Evolutionary conservation across 345 rosid species (phyloP).

Genomic region (Zanthoxylum bungeanum): DNA sequence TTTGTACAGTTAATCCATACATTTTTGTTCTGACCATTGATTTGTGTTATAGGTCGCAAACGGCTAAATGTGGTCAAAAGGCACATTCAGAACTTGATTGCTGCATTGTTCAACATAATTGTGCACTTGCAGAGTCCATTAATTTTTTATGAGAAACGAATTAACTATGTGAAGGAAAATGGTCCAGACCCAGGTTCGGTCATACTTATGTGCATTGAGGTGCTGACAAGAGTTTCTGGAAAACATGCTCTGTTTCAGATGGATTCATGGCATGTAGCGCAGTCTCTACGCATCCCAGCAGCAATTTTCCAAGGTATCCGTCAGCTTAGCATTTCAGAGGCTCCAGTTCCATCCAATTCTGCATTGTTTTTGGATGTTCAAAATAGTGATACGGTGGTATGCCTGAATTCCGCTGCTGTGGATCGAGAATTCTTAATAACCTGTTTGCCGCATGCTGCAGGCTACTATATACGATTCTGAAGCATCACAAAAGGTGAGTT

Average conservation of each 20-base stretch:
- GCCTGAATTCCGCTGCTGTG: conserved; percentile 24
- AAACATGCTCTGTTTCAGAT: conserved; percentile 61
- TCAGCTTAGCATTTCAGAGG: conserved; percentile 32
- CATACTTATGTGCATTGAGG: conserved; percentile 86
- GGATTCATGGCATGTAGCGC: conserved; percentile 75
- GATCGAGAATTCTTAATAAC: conserved; percentile 53
- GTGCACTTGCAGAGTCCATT: conserved; percentile 76
- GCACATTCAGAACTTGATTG: conserved; percentile 59
- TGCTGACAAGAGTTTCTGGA: conserved; percentile 72
- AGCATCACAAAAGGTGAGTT: conserved; percentile 74
- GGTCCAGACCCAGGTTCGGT: conserved; percentile 81
- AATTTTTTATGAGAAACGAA: conserved; percentile 39
- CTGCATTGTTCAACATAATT: conserved; percentile 69
- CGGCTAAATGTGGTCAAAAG: conserved; percentile 56
- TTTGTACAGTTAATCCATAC: not conserved
- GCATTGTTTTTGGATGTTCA: conserved; percentile 21
- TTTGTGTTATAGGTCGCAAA: conserved; percentile 57
- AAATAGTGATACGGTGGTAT: conserved; percentile 21
- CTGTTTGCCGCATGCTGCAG: conserved; percentile 70
- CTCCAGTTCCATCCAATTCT: conserved; percentile 21
- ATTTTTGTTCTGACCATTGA: conserved; percentile 23
- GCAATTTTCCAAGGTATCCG: conserved; percentile 56
- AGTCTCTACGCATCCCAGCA: conserved; percentile 64
- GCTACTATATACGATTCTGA: conserved; percentile 65
- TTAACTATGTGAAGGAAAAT: conserved; percentile 22